phyloP scores from a whole-genome alignment of 306 rosid species.

The Coriaria nepalensis region DNA sequence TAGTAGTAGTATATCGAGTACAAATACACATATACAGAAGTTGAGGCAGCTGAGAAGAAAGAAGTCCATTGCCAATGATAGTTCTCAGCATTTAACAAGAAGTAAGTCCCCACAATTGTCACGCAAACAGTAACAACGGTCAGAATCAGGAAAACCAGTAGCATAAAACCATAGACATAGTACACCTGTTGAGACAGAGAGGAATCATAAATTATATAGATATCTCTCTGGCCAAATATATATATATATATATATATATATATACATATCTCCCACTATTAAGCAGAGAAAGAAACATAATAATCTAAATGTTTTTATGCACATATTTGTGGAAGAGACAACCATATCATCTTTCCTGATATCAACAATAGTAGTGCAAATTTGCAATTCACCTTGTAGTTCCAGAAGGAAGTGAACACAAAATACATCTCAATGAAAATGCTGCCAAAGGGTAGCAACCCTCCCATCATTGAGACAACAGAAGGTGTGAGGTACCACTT shows the following conservation, averaged over 20 bases:
- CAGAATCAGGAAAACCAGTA: conserved; percentile 86
- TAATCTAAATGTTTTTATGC: no score
- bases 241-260: not conserved
- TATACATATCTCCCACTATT: not conserved
- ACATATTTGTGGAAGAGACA: no score
- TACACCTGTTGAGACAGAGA: conserved; percentile 64
- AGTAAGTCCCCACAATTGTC: conserved; percentile 95
- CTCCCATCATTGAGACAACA: conserved; percentile 95
- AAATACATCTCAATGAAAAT: conserved; percentile 98
- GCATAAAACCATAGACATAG: conserved; percentile 96
- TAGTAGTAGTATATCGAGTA: conserved; percentile 85
- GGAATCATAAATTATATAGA: conserved; percentile 11
- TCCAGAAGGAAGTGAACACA: conserved; percentile 98
- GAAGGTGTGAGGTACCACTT: conserved; percentile 98
- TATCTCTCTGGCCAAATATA: conserved; percentile 5
- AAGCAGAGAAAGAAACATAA: not conserved
- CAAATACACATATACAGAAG: conserved; percentile 82
- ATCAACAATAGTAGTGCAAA: conserved; percentile 1
- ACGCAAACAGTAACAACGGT: conserved; percentile 79
- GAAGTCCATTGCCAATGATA: conserved; percentile 99
- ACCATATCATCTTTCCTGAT: not conserved
- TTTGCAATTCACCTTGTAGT: conserved; percentile 45
- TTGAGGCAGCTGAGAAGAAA: conserved; percentile 96
- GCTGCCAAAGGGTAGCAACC: conserved; percentile 97
- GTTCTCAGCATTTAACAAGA: conserved; percentile 94